These are phyloP conservation scores for Auricularia sp. DNA, from an alignment of 768 basidiomycete genomes.

Conservation along the genomic window DNA sequence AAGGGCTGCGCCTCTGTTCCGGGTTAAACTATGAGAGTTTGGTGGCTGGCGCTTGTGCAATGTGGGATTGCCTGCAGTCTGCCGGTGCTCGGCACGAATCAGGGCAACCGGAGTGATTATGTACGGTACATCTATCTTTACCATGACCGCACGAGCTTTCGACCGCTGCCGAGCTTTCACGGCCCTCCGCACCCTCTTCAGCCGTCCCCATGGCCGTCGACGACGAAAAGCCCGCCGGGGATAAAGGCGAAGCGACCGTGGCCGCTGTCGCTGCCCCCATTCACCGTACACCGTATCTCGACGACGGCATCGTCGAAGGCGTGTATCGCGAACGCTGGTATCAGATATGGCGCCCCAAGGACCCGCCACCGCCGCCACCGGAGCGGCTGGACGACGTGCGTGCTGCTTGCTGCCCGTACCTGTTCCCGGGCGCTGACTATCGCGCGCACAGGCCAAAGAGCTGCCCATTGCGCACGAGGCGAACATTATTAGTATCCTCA, in stretches of 20 bases:
- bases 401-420: constrained; percentile 29
- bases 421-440: not conserved
- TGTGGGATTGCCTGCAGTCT: no score
- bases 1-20: no score
- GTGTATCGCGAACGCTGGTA: constrained; percentile 9
- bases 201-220: no score
- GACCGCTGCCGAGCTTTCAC: no score
- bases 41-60: no score
- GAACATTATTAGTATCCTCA: constrained; percentile 47
- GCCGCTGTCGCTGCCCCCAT: not conserved
- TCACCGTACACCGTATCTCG: not conserved
- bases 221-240: no score
- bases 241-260: not conserved
- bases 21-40: no score
- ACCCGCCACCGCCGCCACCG: constrained; percentile 48
- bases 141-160: no score
- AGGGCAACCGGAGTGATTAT: no score
- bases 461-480: constrained; percentile 52
- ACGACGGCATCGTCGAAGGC: not conserved
- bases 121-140: no score
- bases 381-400: constrained; percentile 35
- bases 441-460: not conserved
- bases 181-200: no score
- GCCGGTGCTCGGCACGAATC: no score
- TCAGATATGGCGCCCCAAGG: constrained; percentile 42